These are phyloP conservation scores for Kodamaea neixiangensis DNA, from an alignment of 805 yeast species.

Conservation along the genomic window DNA sequence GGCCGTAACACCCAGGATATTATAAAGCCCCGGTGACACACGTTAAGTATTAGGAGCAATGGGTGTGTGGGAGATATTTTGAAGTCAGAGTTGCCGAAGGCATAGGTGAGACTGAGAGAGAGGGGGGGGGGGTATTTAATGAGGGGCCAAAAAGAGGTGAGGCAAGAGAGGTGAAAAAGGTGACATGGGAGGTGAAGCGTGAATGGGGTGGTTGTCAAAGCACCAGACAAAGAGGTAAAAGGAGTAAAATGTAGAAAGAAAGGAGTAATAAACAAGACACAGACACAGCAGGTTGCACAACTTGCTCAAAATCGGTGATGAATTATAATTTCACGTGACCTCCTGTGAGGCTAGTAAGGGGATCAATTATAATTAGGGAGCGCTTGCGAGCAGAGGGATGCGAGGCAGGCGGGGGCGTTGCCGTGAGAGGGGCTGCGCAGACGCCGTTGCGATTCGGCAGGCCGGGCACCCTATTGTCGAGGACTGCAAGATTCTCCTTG, in stretches of 20 bases:
- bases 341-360: background rate
- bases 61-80: background rate
- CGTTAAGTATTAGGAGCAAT: background rate
- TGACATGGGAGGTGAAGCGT: background rate
- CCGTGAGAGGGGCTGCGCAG: background rate
- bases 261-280: background rate
- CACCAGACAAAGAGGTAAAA: background rate
- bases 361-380: conserved; percentile 1
- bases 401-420: background rate
- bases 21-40: background rate
- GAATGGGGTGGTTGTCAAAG: background rate
- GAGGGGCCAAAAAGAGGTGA: no score
- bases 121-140: no score
- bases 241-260: background rate
- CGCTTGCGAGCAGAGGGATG: background rate
- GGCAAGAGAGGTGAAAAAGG: no score
- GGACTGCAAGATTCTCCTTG: background rate
- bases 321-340: conserved; percentile 3
- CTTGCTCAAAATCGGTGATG: background rate
- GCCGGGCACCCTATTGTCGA: background rate
- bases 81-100: background rate
- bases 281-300: background rate
- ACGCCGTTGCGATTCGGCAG: background rate
- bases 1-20: background rate
- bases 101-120: no score